A percentile compares a stretch with the other conserved stretches of the same genome.
Evolutionary conservation across 306 rosid species (phyloP).

Genomic region (Lathyrus aphaca): DNA sequence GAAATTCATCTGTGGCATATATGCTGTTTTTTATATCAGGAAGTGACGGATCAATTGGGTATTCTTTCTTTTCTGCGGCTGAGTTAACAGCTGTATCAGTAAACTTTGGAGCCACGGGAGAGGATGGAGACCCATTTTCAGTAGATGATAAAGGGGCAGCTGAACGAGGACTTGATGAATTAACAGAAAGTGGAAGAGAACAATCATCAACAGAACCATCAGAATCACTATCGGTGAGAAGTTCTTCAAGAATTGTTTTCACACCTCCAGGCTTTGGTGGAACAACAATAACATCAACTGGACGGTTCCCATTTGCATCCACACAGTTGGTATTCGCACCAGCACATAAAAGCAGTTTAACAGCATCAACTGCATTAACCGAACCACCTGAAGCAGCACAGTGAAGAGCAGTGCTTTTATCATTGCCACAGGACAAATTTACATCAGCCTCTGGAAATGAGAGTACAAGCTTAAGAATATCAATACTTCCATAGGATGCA

Average conservation of each 20-base stretch:
- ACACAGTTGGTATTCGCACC: conserved; percentile 63
- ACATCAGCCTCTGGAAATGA: conserved; percentile 56
- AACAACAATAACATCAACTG: conserved; percentile 73
- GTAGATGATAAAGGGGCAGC: conserved; percentile 52
- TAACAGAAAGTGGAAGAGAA: conserved; percentile 45
- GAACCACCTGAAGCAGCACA: conserved; percentile 94
- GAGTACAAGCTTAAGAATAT: conserved; percentile 68
- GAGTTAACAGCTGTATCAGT: conserved; percentile 51
- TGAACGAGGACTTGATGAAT: conserved; percentile 54
- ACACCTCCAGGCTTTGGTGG: conserved; percentile 59
- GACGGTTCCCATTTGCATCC: conserved; percentile 70
- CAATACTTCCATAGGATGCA: conserved; percentile 77
- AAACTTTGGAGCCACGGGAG: conserved; percentile 56
- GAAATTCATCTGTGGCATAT: conserved; percentile 88
- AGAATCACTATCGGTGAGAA: conserved; percentile 51
- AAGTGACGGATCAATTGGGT: conserved; percentile 86
- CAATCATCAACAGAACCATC: conserved; percentile 50
- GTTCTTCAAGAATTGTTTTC: conserved; percentile 56
- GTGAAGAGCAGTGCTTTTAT: conserved; percentile 84
- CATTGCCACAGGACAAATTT: conserved; percentile 65
- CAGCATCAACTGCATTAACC: conserved; percentile 52
- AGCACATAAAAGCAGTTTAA: conserved; percentile 67
- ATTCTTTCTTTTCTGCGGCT: conserved; percentile 71
- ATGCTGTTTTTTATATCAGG: conserved; percentile 94
- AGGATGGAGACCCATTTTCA: conserved; percentile 58